A percentile compares a stretch with the other conserved stretches of the same genome.
Evolutionary conservation across 148 eudicot genomes (phyloP).

Genomic region (Camellia japonica): DNA sequence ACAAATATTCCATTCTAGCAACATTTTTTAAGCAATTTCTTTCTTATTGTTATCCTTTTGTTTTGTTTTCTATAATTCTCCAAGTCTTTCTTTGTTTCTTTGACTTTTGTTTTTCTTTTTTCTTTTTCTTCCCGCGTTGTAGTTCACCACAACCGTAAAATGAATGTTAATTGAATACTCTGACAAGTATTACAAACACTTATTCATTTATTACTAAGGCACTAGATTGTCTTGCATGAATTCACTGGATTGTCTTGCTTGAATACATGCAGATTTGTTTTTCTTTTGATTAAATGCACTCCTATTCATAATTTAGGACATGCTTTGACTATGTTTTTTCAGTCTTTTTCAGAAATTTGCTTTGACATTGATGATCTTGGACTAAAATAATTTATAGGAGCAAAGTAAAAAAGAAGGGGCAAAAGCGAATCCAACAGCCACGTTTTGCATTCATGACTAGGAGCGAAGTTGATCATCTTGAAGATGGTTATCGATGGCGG

Average conservation of each 20-base stretch:
- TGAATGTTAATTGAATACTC: neutral
- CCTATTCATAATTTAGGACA: neutral
- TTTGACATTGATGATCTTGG: neutral
- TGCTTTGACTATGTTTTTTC: neutral
- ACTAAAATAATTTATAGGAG: conserved; percentile 35
- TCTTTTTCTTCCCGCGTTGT: too few relatives aligned
- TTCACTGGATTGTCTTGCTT: neutral
- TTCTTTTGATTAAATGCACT: neutral
- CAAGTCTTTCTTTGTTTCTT: too few relatives aligned
- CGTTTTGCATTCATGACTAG: conserved; percentile 94
- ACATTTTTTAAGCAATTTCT: too few relatives aligned
- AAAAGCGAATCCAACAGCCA: conserved; percentile 73
- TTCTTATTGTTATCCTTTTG: too few relatives aligned
- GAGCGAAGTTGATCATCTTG: conserved; percentile 96
- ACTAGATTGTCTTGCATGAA: neutral
- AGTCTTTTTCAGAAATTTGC: neutral
- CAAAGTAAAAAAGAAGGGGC: conserved; percentile 73
- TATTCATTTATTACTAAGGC: neutral
- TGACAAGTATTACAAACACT: neutral
- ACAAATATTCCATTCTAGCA: too few relatives aligned
- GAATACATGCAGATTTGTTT: neutral
- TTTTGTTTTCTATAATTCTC: too few relatives aligned
- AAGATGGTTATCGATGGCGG: conserved; percentile 96
- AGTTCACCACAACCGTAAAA: too few relatives aligned
- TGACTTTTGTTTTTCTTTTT: too few relatives aligned